Base-by-base conservation (phyloP, 768 basidiomycete genomes). In the Tylopilus intermedius region DNA sequence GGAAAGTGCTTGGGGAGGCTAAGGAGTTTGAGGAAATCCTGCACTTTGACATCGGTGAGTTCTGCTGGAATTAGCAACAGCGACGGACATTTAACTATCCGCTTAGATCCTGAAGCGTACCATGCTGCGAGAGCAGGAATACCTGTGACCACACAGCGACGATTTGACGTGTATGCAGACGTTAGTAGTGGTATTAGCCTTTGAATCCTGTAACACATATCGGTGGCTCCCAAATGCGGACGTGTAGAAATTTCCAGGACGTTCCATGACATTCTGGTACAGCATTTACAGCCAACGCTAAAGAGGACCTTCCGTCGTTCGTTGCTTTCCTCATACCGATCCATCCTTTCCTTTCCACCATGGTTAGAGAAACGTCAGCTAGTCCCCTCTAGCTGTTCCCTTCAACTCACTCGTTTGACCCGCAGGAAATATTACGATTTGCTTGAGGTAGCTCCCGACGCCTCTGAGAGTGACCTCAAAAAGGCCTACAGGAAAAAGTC, bases 401-500 rank as follows among this genome's bases (percentile, higher is more conserved):
- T 21, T 26, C 37, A 11, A 21, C 47, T 24, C 38, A 45, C 49
- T 15, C 21, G 39, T 54, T 50, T 39, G 13, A 5, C 57, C 18
- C 44, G 24, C 70, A 92, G 90, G 62, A 88, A 92, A 82, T 91
- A 79, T 69, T 92, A 97, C 74, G 93, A 96, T 72, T 81, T 96
- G 55, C 83, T 98, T 45, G 94, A 94, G 59, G 92, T 90, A 29
- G 58, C 80, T 10, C 82, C 89, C 46, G 78, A 78, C 61, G 91
- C 88, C 32, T 85, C 84, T 39, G 94, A 95, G 54, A 64, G 76
- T 44, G 93, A 94, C 49, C 81, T 95, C 64, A 95, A 94, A 79
- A 94, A 94, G 70, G 93, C 93, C 29, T 95, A 94, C 76, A 87
- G 91, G 62, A 94, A 93, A 75, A 93, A 92, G 91, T 92, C 57